Percentiles rank a stretch among this genome's conserved stretches.
Evolutionary conservation across 2,329 filamentous ascomycete species (phyloP).

Genomic region (Rhynchosporium graminicola): DNA sequence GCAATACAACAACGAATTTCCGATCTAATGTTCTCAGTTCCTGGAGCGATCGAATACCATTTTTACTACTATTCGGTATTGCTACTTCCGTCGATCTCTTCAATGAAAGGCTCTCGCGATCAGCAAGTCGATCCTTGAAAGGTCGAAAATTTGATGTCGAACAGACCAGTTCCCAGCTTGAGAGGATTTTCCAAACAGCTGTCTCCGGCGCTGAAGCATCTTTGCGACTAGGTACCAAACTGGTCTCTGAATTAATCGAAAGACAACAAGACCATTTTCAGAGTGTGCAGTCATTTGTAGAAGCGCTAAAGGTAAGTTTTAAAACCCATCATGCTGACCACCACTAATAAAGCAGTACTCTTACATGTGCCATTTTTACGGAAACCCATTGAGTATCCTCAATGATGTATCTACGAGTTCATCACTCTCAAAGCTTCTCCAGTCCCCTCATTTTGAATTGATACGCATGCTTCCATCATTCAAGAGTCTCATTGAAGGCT

Average conservation of each 20-base stretch:
- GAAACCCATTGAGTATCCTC: slow-evolving; percentile 71
- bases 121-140: slow-evolving; percentile 65
- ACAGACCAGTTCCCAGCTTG: slow-evolving; percentile 69
- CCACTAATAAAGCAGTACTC: slow-evolving; percentile 58
- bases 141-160: slow-evolving; percentile 78
- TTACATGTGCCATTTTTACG: slow-evolving; percentile 85
- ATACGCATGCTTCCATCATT: slow-evolving; percentile 72
- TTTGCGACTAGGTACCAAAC: slow-evolving; percentile 62
- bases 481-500: slow-evolving; percentile 52
- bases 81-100: slow-evolving; percentile 81
- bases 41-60: slow-evolving; percentile 76
- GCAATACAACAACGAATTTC: background rate
- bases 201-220: slow-evolving; percentile 58
- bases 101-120: slow-evolving; percentile 70
- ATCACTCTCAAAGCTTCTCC: slow-evolving; percentile 44
- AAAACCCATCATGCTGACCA: background rate
- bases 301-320: slow-evolving; percentile 62
- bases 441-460: slow-evolving; percentile 65
- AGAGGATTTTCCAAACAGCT: slow-evolving; percentile 68
- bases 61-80: slow-evolving; percentile 75
- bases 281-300: slow-evolving; percentile 71
- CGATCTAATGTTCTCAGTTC: slow-evolving; percentile 44
- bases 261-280: slow-evolving; percentile 77
- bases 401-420: slow-evolving; percentile 43
- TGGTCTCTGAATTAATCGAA: slow-evolving; percentile 66